These are phyloP conservation scores for Tuber aestivum DNA, from an alignment of 495 filamentous ascomycete genomes.

Conservation along the genomic window DNA sequence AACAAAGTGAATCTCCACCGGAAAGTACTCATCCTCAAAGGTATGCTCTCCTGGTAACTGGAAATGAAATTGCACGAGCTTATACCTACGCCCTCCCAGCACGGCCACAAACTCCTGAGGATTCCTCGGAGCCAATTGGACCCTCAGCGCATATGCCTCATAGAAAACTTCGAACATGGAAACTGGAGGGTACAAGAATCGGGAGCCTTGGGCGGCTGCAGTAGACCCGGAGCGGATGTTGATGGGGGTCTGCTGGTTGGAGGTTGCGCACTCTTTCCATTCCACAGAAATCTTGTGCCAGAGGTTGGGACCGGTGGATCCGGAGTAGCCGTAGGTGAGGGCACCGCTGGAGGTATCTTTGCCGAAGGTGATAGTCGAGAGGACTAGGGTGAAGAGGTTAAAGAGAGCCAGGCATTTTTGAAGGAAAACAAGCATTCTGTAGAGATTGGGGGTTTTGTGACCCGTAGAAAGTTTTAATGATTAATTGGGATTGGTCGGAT, in stretches of 20 bases:
- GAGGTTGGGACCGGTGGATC: conserved; percentile 51
- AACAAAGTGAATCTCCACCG: conserved; percentile 63
- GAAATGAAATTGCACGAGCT: conserved; percentile 62
- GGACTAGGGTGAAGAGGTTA: not conserved
- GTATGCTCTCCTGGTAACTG: conserved; percentile 64
- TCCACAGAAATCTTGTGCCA: conserved; percentile 47
- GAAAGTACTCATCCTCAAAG: conserved; percentile 50
- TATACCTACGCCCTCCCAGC: conserved; percentile 49
- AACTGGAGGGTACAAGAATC: conserved; percentile 15
- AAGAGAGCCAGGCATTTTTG: not conserved
- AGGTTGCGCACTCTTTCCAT: conserved; percentile 48
- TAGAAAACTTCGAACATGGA: conserved; percentile 20
- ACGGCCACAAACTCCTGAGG: conserved; percentile 15
- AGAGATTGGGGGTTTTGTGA: not conserved
- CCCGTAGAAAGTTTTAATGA: not conserved
- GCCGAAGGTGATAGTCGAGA: not conserved
- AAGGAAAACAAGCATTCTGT: not conserved
- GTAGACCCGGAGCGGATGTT: conserved; percentile 48
- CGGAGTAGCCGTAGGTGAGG: conserved; percentile 45
- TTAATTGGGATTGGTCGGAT: not conserved
- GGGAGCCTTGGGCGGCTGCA: conserved; percentile 11
- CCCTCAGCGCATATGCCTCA: conserved; percentile 32
- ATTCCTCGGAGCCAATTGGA: conserved; percentile 23
- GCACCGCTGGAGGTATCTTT: not conserved
- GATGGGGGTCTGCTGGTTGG: conserved; percentile 60